Evolutionary conservation across 148 eudicot genomes (phyloP).

Genomic region (Spergularia bocconei): DNA sequence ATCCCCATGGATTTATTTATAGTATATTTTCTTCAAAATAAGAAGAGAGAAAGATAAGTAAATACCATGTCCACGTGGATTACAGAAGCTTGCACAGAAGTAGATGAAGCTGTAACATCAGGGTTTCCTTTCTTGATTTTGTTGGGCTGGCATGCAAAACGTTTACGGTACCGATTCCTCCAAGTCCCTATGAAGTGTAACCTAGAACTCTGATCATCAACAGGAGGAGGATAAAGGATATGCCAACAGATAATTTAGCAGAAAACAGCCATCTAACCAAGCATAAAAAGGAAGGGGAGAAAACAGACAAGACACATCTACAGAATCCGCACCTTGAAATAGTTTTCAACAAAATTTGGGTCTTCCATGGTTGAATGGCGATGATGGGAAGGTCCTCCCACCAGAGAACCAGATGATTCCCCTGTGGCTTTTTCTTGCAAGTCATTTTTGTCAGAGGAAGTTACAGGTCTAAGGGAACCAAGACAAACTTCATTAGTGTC

Average conservation of each 20-base stretch:
- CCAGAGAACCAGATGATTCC: constrained; percentile 42
- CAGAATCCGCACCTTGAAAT: constrained; percentile 64
- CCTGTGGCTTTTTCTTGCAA: constrained; percentile 24
- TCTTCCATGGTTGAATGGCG: constrained; percentile 70
- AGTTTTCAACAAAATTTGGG: constrained; percentile 92
- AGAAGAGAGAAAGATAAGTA: no score
- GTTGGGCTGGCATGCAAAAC: constrained; percentile 43
- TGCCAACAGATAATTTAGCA: not conserved
- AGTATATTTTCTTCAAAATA: no score
- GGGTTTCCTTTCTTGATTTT: constrained; percentile 34
- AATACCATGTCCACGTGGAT: constrained; percentile 95
- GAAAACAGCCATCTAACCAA: not conserved
- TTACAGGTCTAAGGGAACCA: constrained; percentile 34
- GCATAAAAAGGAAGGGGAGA: not conserved
- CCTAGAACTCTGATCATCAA: constrained; percentile 73
- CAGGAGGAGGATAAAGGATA: not conserved
- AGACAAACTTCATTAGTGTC: constrained; percentile 25
- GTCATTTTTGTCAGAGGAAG: constrained; percentile 35
- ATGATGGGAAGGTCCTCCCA: constrained; percentile 33
- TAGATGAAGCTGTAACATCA: constrained; percentile 31
- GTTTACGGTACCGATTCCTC: constrained; percentile 93
- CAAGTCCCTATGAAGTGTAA: constrained; percentile 95
- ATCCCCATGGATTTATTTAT: constrained; percentile 58
- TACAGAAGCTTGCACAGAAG: constrained; percentile 39
- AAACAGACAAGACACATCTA: not conserved